Evolutionary conservation across 768 basidiomycete species (phyloP).

Genomic region (Nevesoporus exiguus): DNA sequence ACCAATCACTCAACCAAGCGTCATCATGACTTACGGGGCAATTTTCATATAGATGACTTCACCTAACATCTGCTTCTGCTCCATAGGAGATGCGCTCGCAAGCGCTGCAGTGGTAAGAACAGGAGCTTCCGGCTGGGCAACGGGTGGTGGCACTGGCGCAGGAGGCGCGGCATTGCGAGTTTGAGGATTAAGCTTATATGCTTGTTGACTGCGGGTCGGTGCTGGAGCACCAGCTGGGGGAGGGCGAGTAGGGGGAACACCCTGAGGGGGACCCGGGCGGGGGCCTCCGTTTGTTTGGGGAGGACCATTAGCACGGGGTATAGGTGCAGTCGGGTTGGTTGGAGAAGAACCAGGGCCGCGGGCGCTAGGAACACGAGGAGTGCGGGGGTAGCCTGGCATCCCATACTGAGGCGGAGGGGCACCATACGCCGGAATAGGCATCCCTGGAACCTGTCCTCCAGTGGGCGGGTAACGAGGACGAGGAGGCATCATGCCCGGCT

Average conservation of each 20-base stretch:
- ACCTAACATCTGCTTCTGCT: constrained; percentile 99
- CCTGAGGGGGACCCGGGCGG: constrained; percentile 44
- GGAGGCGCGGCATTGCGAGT: constrained; percentile 37
- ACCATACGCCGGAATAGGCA: constrained; percentile 75
- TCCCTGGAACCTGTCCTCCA: constrained; percentile 68
- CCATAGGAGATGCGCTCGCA: constrained; percentile 58
- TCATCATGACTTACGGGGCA: constrained; percentile 49
- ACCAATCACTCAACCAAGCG: background rate
- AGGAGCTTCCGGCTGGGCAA: constrained; percentile 48
- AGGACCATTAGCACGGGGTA: constrained; percentile 64
- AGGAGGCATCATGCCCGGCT: constrained; percentile 84
- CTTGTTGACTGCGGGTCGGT: constrained; percentile 34
- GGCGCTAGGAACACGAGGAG: constrained; percentile 57
- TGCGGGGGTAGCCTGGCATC: constrained; percentile 62
- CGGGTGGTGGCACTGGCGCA: constrained; percentile 32
- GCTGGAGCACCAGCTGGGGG: constrained; percentile 46
- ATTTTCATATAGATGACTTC: constrained; percentile 96
- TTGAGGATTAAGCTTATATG: constrained; percentile 33
- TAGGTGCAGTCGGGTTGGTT: constrained; percentile 55
- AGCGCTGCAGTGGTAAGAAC: constrained; percentile 61
- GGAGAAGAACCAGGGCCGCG: constrained; percentile 73
- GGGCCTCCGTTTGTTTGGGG: constrained; percentile 53
- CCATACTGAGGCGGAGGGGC: constrained; percentile 75
- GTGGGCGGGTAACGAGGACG: constrained; percentile 78
- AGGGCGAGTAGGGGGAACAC: constrained; percentile 41